phyloP scores from a whole-genome alignment of 164 flowering plant species.

The Sextonia rubra region DNA sequence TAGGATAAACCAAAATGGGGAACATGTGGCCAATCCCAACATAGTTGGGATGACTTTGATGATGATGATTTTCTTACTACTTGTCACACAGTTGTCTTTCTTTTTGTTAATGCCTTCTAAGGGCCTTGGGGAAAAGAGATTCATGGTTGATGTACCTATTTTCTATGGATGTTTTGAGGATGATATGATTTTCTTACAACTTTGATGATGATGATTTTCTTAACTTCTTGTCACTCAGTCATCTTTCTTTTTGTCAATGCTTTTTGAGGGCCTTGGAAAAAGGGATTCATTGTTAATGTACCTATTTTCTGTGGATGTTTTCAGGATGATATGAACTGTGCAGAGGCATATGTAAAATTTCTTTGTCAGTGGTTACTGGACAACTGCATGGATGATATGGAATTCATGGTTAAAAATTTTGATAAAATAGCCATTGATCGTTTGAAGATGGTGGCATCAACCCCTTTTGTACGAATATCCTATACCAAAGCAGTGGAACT shows the following conservation, averaged over 20 bases:
- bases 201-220: no score
- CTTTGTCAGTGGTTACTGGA: conserved; percentile 86
- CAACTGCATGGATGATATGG: conserved; percentile 85
- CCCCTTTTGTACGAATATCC: conserved; percentile 66
- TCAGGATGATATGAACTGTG: conserved; percentile 97
- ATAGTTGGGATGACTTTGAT: no score
- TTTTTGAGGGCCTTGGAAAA: neutral
- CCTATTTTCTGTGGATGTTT: conserved; percentile 2
- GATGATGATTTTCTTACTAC: neutral
- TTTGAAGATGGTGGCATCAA: conserved; percentile 66
- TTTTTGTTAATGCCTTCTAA: no score
- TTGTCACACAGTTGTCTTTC: no score
- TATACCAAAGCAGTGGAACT: conserved; percentile 76
- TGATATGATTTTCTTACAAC: no score
- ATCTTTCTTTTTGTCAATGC: no score
- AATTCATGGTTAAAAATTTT: conserved; percentile 70
- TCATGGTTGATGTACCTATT: no score
- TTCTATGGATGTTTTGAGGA: conserved; percentile 41
- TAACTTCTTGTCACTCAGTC: neutral
- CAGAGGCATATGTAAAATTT: conserved; percentile 86
- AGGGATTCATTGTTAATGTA: neutral
- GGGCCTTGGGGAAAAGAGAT: no score
- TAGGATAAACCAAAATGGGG: no score
- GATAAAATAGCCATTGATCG: conserved; percentile 73
- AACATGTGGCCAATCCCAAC: no score